Evolutionary conservation across 2,329 filamentous ascomycete genomes (phyloP), one percentile per base, ranked within the genome.

Genomic region (Sclerotinia sclerotiorum): DNA sequence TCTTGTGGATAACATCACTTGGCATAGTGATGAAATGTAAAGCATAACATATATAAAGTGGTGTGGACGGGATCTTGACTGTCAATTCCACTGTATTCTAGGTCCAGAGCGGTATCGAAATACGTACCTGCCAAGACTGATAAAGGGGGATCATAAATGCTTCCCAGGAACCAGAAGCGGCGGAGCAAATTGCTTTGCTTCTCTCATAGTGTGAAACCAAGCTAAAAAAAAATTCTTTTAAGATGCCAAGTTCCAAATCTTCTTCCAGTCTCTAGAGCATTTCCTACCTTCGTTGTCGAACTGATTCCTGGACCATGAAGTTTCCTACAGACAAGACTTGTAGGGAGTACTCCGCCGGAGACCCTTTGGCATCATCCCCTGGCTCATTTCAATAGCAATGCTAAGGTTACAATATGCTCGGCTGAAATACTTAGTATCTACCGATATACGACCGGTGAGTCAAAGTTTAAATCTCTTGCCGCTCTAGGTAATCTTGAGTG

Each of bases 1-100:
- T 7, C 19, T 42, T 24, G n/a, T 63, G 32, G 46, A 51, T 51
- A 63, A 42, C 27, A 63, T 32, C 60, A 51, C 60, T 63, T 39
- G 46, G 60, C 46, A 24, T 4, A 39, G 29, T 17, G 5, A 35
- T n/a, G 29, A 27, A 56, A 42, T 17, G 19, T 6, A 29, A n/a
- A 3, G 13, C 6, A 57, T 42, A 3, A 21, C 32, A 56, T 39
- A 39, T 39, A 21, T 24, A 57, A 57, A 15, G n/a, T 57, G 32
- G n/a, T 42, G n/a, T 39, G 32, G n/a, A 32, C 55, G 55, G 7
- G 39, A 5, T 24, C 32, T 10, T 51, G 15, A 51, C 24, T 39
- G 8, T 7, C 15, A 39, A 63, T 39, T 24, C n/a, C 29, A 24
- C 13, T n/a, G 27, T 35, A n/a, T 10, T 49, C 35, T 61, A 7